phyloP scores from a whole-genome alignment of 2,329 filamentous ascomycete genomes.

The Colletotrichum sp. region DNA sequence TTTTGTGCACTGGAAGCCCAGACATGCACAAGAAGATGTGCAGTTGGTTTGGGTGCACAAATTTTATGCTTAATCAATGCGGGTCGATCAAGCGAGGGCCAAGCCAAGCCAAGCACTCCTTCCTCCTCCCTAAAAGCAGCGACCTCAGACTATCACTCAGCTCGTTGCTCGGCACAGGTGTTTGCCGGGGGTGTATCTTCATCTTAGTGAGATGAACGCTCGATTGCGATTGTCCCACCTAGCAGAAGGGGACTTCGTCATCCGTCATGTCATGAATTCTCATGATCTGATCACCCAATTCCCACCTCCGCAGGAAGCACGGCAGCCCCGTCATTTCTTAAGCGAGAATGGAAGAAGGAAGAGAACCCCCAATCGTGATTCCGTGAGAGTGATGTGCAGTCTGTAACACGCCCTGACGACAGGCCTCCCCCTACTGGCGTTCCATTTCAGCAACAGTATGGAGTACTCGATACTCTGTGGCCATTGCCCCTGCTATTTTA shows the following conservation, averaged over 20 bases:
- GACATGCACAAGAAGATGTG: not conserved
- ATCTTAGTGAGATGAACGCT: not conserved
- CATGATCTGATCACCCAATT: not conserved
- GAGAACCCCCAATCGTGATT: not conserved
- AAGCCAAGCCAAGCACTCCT: not conserved
- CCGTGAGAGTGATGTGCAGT: not conserved
- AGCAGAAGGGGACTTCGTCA: not conserved
- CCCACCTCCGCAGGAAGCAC: not conserved
- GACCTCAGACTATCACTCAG: not conserved
- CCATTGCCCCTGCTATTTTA: not conserved
- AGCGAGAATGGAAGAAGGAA: not conserved
- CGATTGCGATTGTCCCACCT: not conserved
- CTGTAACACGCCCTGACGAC: not conserved
- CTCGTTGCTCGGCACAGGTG: not conserved
- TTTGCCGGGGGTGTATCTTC: not conserved
- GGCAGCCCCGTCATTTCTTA: not conserved
- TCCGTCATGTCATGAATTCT: not conserved
- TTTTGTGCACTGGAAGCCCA: too few relatives aligned
- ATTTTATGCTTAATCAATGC: not conserved
- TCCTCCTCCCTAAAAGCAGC: not conserved
- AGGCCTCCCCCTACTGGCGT: not conserved
- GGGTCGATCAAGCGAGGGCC: not conserved
- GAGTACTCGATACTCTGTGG: not conserved
- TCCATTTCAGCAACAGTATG: not conserved
- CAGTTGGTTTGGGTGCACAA: not conserved